phyloP scores from a whole-genome alignment of 2,329 filamentous ascomycete species.

The Phaeosphaeria sp. region DNA sequence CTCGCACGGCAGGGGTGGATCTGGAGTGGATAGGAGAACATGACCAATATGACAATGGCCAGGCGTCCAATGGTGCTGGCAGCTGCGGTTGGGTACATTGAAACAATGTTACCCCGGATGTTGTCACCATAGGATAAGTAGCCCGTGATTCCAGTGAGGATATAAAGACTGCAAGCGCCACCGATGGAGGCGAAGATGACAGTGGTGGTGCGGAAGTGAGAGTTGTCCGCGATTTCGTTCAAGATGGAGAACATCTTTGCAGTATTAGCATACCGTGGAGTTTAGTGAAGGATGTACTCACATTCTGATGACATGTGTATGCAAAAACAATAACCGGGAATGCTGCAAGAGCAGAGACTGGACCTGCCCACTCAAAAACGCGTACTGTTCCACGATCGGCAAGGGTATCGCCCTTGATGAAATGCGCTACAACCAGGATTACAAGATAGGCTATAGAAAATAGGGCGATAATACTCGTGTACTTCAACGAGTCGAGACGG shows the following conservation, averaged over 20 bases:
- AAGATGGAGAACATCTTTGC: slow-evolving; percentile 95
- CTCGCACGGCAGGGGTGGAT: slow-evolving; percentile 96
- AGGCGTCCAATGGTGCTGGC: slow-evolving; percentile 92
- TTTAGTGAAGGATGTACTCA: slow-evolving; percentile 51
- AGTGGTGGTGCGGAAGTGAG: slow-evolving; percentile 75
- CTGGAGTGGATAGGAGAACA: slow-evolving; percentile 95
- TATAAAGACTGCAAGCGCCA: slow-evolving; percentile 83
- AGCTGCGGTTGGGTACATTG: slow-evolving; percentile 70
- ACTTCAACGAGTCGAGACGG: slow-evolving; percentile 92
- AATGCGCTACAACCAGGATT: slow-evolving; percentile 91
- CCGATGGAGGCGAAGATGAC: slow-evolving; percentile 88
- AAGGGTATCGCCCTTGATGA: slow-evolving; percentile 76
- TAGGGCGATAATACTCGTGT: slow-evolving; percentile 90
- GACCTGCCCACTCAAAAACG: slow-evolving; percentile 78
- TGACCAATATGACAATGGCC: slow-evolving; percentile 93
- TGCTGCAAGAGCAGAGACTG: slow-evolving; percentile 79
- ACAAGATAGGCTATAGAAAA: slow-evolving; percentile 95
- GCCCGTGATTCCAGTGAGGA: slow-evolving; percentile 90
- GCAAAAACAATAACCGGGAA: slow-evolving; percentile 97
- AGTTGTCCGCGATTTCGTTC: slow-evolving; percentile 90
- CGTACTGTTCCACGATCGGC: slow-evolving; percentile 76
- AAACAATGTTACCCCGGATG: slow-evolving; percentile 90
- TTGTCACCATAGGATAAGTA: slow-evolving; percentile 94
- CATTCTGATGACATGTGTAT: slow-evolving; percentile 99
- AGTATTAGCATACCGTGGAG: slow-evolving; percentile 8